phyloP scores from a whole-genome alignment of 768 basidiomycete species.

The Leccinellum rugosiceps region DNA sequence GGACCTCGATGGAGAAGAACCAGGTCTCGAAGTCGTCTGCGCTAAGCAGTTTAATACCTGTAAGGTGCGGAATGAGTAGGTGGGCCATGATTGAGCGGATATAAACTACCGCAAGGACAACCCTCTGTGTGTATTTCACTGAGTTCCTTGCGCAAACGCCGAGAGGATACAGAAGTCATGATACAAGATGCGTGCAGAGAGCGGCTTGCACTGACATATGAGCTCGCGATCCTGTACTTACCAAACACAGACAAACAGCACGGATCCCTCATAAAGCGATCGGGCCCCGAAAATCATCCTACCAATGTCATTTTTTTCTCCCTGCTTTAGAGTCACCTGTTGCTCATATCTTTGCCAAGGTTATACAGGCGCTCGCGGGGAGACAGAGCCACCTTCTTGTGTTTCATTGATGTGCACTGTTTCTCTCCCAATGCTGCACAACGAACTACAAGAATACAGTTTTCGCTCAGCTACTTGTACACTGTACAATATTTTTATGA shows the following conservation, averaged over 20 bases:
- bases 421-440: slow-evolving; percentile 9
- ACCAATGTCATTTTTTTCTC: slow-evolving; percentile 42
- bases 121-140: slow-evolving; percentile 63
- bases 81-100: neutral
- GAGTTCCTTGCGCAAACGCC: slow-evolving; percentile 71
- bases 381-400: slow-evolving; percentile 47
- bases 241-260: slow-evolving; percentile 40
- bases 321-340: slow-evolving; percentile 73
- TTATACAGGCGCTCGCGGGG: slow-evolving; percentile 67
- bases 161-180: slow-evolving; percentile 62
- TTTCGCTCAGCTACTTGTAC: neutral
- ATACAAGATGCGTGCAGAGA: slow-evolving; percentile 14
- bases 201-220: neutral
- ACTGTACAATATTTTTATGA: neutral
- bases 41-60: slow-evolving; percentile 69
- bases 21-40: slow-evolving; percentile 80
- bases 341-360: slow-evolving; percentile 38
- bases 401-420: slow-evolving; percentile 18
- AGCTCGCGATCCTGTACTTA: slow-evolving; percentile 5
- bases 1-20: slow-evolving; percentile 76
- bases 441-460: slow-evolving; percentile 26
- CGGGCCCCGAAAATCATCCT: neutral
- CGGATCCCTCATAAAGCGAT: slow-evolving; percentile 27
- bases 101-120: slow-evolving; percentile 56
- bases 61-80: neutral